A percentile compares a stretch with the other conserved stretches of the same genome.
Conservation (phyloP, 2,329 filamentous ascomycete genomes). For the Coniochaeta ligniaria region DNA sequence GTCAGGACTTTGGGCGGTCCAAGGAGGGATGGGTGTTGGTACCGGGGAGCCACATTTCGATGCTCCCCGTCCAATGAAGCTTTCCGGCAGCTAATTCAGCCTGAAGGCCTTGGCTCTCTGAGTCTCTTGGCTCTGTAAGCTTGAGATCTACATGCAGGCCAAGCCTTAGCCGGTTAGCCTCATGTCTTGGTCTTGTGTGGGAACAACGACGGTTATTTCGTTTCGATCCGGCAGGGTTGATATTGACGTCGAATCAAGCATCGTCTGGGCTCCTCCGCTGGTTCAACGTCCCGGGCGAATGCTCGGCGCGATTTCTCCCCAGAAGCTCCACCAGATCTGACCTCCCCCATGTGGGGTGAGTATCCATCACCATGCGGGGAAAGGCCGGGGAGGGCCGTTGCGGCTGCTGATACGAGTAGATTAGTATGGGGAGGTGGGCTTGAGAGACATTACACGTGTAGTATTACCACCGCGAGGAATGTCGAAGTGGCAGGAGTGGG, state of each 20-base stretch:
- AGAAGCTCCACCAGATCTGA: not conserved
- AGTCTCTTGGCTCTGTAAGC: not conserved
- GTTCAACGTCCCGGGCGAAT: not conserved
- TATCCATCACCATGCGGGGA: not conserved
- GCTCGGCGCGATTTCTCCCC: not conserved
- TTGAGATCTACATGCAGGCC: not conserved
- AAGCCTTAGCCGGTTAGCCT: conserved; percentile 2
- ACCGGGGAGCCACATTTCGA: not conserved
- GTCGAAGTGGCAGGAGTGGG: not conserved
- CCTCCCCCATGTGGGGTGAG: not conserved
- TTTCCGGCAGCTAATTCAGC: not conserved
- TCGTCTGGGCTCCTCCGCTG: not conserved
- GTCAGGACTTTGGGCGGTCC: not conserved
- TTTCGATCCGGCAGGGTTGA: not conserved
- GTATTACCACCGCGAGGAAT: not conserved
- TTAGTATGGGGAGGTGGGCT: not conserved
- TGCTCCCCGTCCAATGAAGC: not conserved
- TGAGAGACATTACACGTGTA: not conserved
- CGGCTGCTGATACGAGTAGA: not conserved
- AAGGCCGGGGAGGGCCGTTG: not conserved
- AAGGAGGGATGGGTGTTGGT: not conserved
- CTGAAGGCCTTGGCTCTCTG: not conserved
- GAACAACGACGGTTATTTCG: not conserved
- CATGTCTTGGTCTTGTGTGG: not conserved
- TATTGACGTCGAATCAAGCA: conserved; percentile 1